Evolutionary conservation across 345 rosid genomes (phyloP).

Genomic region (Eucalyptus marginata): DNA sequence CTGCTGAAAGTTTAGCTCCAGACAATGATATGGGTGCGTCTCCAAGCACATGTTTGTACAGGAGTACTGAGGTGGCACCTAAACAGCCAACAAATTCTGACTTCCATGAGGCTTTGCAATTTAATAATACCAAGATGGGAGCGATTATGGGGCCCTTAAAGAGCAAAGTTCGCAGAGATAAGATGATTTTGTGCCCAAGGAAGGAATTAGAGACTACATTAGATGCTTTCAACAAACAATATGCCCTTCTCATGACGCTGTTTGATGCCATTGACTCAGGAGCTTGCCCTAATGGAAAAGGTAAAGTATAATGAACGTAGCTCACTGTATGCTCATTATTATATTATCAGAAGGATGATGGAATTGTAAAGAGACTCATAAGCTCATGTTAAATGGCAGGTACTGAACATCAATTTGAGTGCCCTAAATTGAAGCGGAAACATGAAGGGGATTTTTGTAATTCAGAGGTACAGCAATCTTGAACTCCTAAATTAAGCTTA

Average conservation of each 20-base stretch:
- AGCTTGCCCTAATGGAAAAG: constrained; percentile 14
- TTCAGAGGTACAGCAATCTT: constrained; percentile 22
- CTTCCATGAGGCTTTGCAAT: constrained; percentile 6
- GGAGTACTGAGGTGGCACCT: not conserved
- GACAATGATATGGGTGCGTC: constrained; percentile 1
- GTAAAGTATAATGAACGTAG: constrained; percentile 3
- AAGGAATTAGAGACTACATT: constrained; percentile 23
- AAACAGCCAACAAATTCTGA: constrained; percentile 2
- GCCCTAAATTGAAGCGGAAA: constrained; percentile 16
- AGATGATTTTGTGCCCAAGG: constrained; percentile 9
- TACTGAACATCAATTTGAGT: constrained; percentile 9
- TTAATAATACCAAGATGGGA: constrained; percentile 11
- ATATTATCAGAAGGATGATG: not conserved
- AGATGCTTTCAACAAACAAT: constrained; percentile 18
- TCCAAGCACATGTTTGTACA: not conserved
- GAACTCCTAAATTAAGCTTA: not conserved
- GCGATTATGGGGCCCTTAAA: not conserved
- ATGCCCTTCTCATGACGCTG: constrained; percentile 7
- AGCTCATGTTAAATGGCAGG: constrained; percentile 23
- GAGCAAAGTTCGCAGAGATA: not conserved
- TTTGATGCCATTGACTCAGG: constrained; percentile 16
- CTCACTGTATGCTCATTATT: not conserved
- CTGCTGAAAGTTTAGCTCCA: constrained; percentile 10
- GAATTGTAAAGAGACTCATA: not conserved
- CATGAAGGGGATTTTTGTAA: constrained; percentile 9